Percentiles rank a stretch among this genome's conserved stretches.
Evolutionary conservation across 768 basidiomycete genomes (phyloP).

Genomic region (Russula compacta): DNA sequence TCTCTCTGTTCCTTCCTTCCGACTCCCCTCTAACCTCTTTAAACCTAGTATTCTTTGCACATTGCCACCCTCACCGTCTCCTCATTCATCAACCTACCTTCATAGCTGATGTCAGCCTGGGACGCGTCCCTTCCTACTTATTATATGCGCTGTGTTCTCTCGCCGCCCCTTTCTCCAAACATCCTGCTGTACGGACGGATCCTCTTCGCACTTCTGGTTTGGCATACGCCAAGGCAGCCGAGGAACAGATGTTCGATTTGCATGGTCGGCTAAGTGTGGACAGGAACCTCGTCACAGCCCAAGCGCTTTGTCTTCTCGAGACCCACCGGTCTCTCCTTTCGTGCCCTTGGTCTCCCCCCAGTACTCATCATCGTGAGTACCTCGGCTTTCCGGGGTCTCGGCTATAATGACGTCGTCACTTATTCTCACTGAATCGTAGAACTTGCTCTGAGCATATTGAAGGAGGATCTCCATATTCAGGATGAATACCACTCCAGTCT

Average conservation of each 20-base stretch:
- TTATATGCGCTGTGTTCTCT: conserved; percentile 69
- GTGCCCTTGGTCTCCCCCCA: conserved; percentile 18
- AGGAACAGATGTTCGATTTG: conserved; percentile 62
- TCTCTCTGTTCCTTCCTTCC: background rate
- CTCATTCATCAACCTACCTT: conserved; percentile 78
- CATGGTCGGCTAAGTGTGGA: conserved; percentile 54
- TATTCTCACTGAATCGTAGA: conserved; percentile 31
- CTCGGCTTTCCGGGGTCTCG: background rate
- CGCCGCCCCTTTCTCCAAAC: conserved; percentile 67
- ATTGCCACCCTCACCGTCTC: conserved; percentile 67
- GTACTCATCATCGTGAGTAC: conserved; percentile 25
- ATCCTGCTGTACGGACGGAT: conserved; percentile 47
- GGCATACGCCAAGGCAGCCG: conserved; percentile 47
- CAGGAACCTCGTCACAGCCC: conserved; percentile 60
- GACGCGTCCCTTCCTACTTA: conserved; percentile 60
- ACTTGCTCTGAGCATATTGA: conserved; percentile 57
- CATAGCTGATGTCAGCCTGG: conserved; percentile 52
- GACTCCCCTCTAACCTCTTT: background rate
- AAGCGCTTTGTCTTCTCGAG: conserved; percentile 66
- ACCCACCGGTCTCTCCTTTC: conserved; percentile 45
- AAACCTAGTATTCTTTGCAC: conserved; percentile 65
- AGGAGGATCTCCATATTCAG: conserved; percentile 57
- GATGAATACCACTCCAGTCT: conserved; percentile 51
- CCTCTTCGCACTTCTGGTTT: conserved; percentile 32
- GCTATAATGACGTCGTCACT: background rate